These are phyloP conservation scores for Paramecium sonneborni DNA, from an alignment of 73 alveolate genomes.

Conservation along the genomic window DNA sequence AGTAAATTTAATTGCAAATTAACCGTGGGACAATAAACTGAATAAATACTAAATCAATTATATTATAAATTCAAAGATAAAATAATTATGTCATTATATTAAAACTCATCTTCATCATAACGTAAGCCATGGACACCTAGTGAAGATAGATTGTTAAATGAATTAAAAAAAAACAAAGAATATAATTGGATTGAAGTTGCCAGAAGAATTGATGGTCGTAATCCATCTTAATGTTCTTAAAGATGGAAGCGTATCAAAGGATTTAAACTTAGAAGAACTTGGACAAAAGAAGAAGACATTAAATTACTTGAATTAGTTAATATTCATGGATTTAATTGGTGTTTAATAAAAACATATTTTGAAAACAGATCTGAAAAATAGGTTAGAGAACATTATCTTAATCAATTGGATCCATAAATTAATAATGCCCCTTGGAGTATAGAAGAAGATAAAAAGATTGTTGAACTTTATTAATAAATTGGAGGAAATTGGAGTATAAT, in stretches of 20 bases:
- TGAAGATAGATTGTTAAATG: slow-evolving; percentile 53
- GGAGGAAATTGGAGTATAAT: slow-evolving; percentile 97
- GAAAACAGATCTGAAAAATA: slow-evolving; percentile 51
- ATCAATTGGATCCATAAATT: slow-evolving; percentile 56
- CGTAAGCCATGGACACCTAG: slow-evolving; percentile 65
- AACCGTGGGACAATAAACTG: background rate
- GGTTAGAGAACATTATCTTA: slow-evolving; percentile 62
- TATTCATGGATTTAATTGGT: slow-evolving; percentile 56
- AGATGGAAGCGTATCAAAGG: slow-evolving; percentile 69
- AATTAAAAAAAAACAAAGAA: background rate
- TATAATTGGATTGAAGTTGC: slow-evolving; percentile 65
- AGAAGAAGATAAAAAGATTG: slow-evolving; percentile 65
- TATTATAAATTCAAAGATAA: background rate
- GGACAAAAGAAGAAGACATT: slow-evolving; percentile 60
- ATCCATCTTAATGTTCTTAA: slow-evolving; percentile 63
- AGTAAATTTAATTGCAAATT: background rate
- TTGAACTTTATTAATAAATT: slow-evolving; percentile 54
- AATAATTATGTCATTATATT: background rate
- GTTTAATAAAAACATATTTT: slow-evolving; percentile 20
- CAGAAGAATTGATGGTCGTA: slow-evolving; percentile 57
- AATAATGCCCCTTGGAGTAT: slow-evolving; percentile 50
- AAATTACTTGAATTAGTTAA: slow-evolving; percentile 34
- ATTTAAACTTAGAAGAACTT: slow-evolving; percentile 55
- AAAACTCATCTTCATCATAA: background rate
- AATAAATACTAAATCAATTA: background rate